Percentiles rank a stretch among this genome's conserved stretches.
phyloP scores from a whole-genome alignment of 2,329 filamentous ascomycete genomes.

The Sodiomyces alkalinus region DNA sequence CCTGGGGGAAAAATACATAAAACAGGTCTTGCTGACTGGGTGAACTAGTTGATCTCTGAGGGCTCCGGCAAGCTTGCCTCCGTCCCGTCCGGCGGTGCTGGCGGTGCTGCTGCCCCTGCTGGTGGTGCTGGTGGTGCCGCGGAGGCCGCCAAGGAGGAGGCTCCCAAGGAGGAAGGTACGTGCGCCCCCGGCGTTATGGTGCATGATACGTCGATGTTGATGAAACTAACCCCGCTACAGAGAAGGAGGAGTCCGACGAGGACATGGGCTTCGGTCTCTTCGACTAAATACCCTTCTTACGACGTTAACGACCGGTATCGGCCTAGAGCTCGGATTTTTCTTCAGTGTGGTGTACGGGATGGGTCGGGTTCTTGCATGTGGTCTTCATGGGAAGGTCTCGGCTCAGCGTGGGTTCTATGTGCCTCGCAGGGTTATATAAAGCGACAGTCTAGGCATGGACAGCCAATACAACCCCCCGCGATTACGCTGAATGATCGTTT shows the following conservation, averaged over 20 bases:
- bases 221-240: conserved; percentile 19
- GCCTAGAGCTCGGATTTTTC: conserved; percentile 14
- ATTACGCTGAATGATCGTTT: too few relatives aligned
- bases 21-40: too few relatives aligned
- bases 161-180: conserved; percentile 70
- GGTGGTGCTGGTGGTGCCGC: conserved; percentile 53
- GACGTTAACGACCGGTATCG: conserved; percentile 15
- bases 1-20: too few relatives aligned
- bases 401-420: conserved; percentile 7
- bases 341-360: conserved; percentile 17
- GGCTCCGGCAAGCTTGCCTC: conserved; percentile 91
- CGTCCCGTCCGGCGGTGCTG: conserved; percentile 82
- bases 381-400: conserved; percentile 15
- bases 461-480: conserved; percentile 6
- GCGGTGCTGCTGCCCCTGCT: conserved; percentile 51
- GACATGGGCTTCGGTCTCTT: conserved; percentile 51
- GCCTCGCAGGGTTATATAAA: conserved; percentile 5
- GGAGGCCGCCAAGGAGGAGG: conserved; percentile 47
- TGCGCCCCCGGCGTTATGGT: conserved; percentile 18
- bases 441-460: conserved; percentile 7
- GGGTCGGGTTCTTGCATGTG: conserved; percentile 16
- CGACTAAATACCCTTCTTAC: conserved; percentile 38
- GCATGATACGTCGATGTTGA: conserved; percentile 2
- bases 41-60: conserved; percentile 69
- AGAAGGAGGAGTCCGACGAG: conserved; percentile 34